Conservation (phyloP, 208 protist genomes). For the Wallacemonas sp. region DNA sequence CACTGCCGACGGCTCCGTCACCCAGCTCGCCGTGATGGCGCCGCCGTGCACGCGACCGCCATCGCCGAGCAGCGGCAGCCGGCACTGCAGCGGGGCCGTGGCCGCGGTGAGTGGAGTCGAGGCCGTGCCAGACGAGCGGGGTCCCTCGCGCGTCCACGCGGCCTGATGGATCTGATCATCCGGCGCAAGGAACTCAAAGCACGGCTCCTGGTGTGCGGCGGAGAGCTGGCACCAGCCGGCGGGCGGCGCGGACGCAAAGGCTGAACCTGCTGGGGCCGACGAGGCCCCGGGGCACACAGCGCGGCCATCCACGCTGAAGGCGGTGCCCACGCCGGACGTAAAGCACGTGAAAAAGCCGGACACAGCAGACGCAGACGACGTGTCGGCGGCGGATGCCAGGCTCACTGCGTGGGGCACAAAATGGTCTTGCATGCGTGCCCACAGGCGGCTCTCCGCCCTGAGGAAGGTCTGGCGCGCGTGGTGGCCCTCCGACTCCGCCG, state of each 20-base stretch:
- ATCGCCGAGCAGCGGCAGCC: constrained; percentile 13
- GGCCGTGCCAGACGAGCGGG: not conserved
- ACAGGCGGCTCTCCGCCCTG: constrained; percentile 50
- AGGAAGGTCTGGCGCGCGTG: constrained; percentile 51
- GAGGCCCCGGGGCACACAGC: too few relatives aligned
- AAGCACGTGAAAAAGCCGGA: constrained; percentile 67
- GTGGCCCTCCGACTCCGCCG: constrained; percentile 56
- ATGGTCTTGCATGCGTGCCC: constrained; percentile 48
- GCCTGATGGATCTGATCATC: constrained; percentile 6
- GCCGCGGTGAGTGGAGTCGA: not conserved
- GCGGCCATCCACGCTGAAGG: constrained; percentile 55
- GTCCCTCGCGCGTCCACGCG: not conserved
- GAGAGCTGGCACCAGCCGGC: constrained; percentile 40
- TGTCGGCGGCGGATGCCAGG: not conserved
- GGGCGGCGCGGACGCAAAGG: not conserved
- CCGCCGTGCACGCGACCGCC: constrained; percentile 18
- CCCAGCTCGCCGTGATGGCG: constrained; percentile 26
- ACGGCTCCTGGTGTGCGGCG: constrained; percentile 27
- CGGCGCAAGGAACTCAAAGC: constrained; percentile 30
- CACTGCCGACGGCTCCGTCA: constrained; percentile 30
- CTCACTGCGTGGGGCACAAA: constrained; percentile 25
- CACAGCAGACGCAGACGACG: too few relatives aligned
- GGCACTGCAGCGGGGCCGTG: constrained; percentile 19
- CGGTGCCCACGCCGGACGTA: constrained; percentile 47
- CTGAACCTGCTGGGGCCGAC: too few relatives aligned